Evolutionary conservation across 129 eudicot species (phyloP).

Genomic region (Chrysanthemum seticuspe): DNA sequence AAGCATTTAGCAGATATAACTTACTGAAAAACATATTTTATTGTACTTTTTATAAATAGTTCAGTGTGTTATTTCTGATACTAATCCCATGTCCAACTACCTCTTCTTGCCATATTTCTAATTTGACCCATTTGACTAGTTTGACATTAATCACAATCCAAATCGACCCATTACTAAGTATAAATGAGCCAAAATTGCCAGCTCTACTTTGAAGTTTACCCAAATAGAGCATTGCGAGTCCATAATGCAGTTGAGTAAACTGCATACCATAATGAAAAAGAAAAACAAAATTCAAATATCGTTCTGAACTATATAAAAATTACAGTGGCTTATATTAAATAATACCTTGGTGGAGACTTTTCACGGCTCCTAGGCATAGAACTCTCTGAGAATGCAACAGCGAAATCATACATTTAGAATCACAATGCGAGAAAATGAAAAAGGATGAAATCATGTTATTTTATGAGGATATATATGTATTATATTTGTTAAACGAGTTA

Average conservation of each 20-base stretch:
- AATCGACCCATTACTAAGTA: background rate
- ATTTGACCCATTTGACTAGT: background rate
- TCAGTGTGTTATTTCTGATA: background rate
- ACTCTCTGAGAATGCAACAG: conserved; percentile 43
- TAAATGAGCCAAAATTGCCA: background rate
- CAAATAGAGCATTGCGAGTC: background rate
- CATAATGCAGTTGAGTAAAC: conserved; percentile 1
- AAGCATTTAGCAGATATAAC: conserved; percentile 13
- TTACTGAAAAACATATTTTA: background rate
- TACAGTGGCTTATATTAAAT: background rate
- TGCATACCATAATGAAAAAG: background rate
- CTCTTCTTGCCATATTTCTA: background rate
- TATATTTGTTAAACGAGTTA: too few species aligned
- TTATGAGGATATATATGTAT: background rate
- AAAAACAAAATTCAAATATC: too few species aligned
- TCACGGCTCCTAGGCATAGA: conserved; percentile 38
- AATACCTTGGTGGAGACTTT: conserved; percentile 62
- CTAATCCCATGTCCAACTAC: background rate
- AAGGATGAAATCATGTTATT: background rate
- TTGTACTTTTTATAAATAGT: background rate
- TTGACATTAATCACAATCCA: background rate
- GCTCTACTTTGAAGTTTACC: background rate
- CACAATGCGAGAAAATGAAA: background rate
- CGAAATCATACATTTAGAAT: conserved; percentile 10
- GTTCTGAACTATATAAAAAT: too few species aligned